A percentile compares a stretch with the other conserved stretches of the same genome.
Evolutionary conservation across 106 monocot genomes (phyloP).

Genomic region (Hemerocallis citrina): DNA sequence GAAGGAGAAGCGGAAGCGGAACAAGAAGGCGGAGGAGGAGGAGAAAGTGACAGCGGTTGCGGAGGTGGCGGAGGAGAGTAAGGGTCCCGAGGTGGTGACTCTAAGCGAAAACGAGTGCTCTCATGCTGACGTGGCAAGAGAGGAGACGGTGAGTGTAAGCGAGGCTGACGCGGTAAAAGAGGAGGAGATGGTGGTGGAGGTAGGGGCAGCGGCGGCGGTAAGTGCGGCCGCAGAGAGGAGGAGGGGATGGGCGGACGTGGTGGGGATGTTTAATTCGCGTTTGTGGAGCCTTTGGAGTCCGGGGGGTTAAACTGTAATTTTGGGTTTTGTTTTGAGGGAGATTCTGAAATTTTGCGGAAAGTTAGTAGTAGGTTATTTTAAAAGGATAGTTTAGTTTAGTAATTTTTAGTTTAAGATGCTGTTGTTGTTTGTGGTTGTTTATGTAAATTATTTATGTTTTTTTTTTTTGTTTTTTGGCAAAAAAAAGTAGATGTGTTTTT

Average conservation of each 20-base stretch:
- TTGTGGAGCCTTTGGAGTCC: conserved; percentile 48
- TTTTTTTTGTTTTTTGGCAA: no score
- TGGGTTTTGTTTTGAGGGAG: no score
- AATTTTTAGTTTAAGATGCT: no score
- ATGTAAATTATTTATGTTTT: no score
- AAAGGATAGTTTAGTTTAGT: no score
- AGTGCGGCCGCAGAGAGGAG: conserved; percentile 14
- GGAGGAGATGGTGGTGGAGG: background rate
- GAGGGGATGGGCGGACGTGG: conserved; percentile 38
- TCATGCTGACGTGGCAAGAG: no score
- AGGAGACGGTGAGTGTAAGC: background rate
- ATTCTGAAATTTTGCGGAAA: no score
- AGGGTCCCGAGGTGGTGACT: background rate
- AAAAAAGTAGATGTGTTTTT: no score
- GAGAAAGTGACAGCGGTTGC: conserved; percentile 1
- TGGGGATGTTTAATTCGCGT: conserved; percentile 29
- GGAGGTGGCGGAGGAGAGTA: background rate
- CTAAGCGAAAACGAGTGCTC: background rate
- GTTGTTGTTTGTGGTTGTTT: no score
- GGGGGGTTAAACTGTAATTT: no score
- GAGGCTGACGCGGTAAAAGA: background rate
- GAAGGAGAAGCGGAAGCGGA: background rate
- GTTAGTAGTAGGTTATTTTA: no score
- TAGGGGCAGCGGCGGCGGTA: background rate
- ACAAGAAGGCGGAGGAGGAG: conserved; percentile 12